Base-by-base conservation (phyloP, 345 rosid genomes). In the Litchi chinensis region DNA sequence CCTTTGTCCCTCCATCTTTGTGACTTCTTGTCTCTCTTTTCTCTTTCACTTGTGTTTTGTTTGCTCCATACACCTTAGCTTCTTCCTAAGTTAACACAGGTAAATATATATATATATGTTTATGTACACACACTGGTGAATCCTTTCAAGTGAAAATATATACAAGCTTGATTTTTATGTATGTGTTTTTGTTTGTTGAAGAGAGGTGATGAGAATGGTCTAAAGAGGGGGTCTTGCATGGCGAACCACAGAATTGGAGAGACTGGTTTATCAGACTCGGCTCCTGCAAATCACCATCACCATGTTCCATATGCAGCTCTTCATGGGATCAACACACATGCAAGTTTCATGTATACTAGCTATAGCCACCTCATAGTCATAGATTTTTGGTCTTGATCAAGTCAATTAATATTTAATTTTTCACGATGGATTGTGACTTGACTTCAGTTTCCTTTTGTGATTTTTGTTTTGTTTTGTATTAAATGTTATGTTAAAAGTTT, bases 211-310 rank as follows among this genome's bases (percentile, higher is more conserved):
- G 68, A 82, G 82, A 87, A 82, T 85, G 86, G 71, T 65, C 43
- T 82, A 50, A 80, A 79, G 62, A 78, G 40, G 41, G 48, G 54
- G 21, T 68, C 73, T 73, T 85, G 88, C 87, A 93, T 93, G 99
- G 97, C 95, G 64, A 92, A 87, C 68, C 94, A 91, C 79, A 83
- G 92, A 76, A 74, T 90, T 75, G 97, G 93, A 68, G 95, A 89
- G 85, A 91, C 90, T 26, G 90, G 92, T 77, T 86, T 92, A 50
- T 86, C 93, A 43, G 88, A 88, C 76, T 82, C 90, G 50, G 90
- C 90, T 50, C 97, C 93, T 70, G 86, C 91, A 62, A 85, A 81
- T 70, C 95, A 85, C 79, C 94, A 81, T 76, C 94, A 89, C 75
- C 93, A 91, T 85, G 83, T 86, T 44, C 87, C 99, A 65, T 96